Conservation (phyloP, 2,329 filamentous ascomycete species). For the Penicillium brasilianum region DNA sequence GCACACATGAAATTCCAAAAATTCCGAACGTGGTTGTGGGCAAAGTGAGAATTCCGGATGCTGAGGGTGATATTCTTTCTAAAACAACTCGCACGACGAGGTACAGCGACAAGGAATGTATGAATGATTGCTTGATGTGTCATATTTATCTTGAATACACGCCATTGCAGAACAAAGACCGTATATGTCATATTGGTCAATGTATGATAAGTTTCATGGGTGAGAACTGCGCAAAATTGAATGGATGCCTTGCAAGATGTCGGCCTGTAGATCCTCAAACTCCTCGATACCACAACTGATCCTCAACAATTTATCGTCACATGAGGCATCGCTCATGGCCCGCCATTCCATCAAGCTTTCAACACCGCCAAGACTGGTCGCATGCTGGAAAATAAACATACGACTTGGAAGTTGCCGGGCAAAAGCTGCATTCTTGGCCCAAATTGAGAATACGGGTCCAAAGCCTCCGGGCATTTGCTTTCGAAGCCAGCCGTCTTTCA, state of each 20-base stretch:
- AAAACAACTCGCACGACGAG: too few relatives aligned
- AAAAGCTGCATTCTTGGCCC: conserved; percentile 61
- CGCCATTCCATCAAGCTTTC: conserved; percentile 98
- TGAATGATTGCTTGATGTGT: too few relatives aligned
- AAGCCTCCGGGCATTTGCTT: conserved; percentile 91
- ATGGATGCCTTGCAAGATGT: conserved; percentile 16
- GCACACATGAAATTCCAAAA: too few relatives aligned
- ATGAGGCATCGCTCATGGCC: conserved; percentile 75
- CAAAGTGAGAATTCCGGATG: too few relatives aligned
- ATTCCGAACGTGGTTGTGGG: too few relatives aligned
- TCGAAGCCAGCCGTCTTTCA: conserved; percentile 66
- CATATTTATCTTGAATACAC: too few relatives aligned
- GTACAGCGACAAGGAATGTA: too few relatives aligned
- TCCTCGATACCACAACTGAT: conserved; percentile 83
- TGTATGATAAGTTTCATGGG: background rate
- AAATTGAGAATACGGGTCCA: conserved; percentile 83
- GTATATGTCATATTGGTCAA: too few relatives aligned
- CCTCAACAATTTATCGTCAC: conserved; percentile 74
- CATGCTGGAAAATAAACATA: conserved; percentile 85
- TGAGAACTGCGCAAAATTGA: conserved; percentile 4
- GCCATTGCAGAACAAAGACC: too few relatives aligned
- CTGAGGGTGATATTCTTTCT: too few relatives aligned
- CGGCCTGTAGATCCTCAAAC: conserved; percentile 19
- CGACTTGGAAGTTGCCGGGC: conserved; percentile 76
- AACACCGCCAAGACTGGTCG: conserved; percentile 89